phyloP scores from a whole-genome alignment of 257 asterid species.

The Jacaranda copaia region DNA sequence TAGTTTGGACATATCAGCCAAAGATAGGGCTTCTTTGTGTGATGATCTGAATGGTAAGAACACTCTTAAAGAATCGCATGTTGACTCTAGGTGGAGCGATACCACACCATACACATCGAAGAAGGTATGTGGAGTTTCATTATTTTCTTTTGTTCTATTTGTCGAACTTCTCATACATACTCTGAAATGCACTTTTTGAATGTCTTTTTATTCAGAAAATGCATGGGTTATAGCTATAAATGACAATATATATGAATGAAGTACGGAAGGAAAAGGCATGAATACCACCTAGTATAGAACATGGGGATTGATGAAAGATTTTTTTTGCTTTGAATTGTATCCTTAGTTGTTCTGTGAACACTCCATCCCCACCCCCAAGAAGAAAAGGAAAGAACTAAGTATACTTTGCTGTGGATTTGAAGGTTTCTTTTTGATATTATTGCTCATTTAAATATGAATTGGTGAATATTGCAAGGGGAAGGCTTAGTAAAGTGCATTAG shows the following conservation, averaged over 20 bases:
- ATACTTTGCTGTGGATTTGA: no score
- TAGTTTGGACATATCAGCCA: slow-evolving; percentile 54
- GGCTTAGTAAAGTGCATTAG: no score
- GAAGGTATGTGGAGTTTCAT: slow-evolving; percentile 59
- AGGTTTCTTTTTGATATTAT: no score
- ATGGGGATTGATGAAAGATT: neutral
- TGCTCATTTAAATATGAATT: no score
- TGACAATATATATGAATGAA: no score
- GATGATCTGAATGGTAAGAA: slow-evolving; percentile 60
- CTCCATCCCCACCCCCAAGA: no score
- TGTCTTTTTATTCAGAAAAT: no score
- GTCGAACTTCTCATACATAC: slow-evolving; percentile 6
- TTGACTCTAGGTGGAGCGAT: slow-evolving; percentile 81
- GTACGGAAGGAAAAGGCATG: no score
- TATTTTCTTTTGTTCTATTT: neutral
- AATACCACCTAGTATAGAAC: neutral
- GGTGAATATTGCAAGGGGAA: no score
- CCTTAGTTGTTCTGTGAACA: no score
- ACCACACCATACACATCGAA: slow-evolving; percentile 70
- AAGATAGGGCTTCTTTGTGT: slow-evolving; percentile 54
- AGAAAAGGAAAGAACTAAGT: no score
- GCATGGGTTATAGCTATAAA: no score
- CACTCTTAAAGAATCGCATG: slow-evolving; percentile 46
- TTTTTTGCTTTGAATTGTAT: neutral
- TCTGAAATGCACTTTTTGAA: neutral